Conservation (phyloP, 768 basidiomycete species). For the Leucocoprinus sp. region DNA sequence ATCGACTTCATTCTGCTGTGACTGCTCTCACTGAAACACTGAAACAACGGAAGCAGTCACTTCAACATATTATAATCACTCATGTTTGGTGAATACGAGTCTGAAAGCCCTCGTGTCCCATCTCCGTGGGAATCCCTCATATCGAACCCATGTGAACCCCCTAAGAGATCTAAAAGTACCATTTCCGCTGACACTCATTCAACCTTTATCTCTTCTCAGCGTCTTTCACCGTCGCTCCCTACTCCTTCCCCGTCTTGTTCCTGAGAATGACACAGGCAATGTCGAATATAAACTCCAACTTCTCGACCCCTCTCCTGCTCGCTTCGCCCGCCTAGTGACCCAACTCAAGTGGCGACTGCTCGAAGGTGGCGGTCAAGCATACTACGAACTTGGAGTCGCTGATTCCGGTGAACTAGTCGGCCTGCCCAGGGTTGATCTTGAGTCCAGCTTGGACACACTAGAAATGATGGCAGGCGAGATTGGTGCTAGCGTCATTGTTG, state of each 20-base stretch:
- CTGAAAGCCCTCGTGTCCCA: no score
- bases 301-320: conserved; percentile 64
- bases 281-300: conserved; percentile 95
- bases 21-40: no score
- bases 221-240: conserved; percentile 3
- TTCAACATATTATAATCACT: no score
- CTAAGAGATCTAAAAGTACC: conserved; percentile 24
- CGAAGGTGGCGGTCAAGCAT: conserved; percentile 77
- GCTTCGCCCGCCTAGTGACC: conserved; percentile 80
- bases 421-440: conserved; percentile 63
- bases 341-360: conserved; percentile 93
- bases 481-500: conserved; percentile 84
- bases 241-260: conserved; percentile 50
- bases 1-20: no score
- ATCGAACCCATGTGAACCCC: conserved; percentile 39
- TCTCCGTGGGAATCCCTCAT: no score
- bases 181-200: not conserved
- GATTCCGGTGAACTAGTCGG: conserved; percentile 88
- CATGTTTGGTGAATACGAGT: no score
- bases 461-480: conserved; percentile 94
- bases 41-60: no score
- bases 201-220: not conserved
- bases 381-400: conserved; percentile 77
- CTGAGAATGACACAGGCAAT: conserved; percentile 80
- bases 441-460: conserved; percentile 76